These are phyloP conservation scores for Apiotrichum siamense DNA, from an alignment of 1,284 basidiomycete genomes.

Conservation along the genomic window DNA sequence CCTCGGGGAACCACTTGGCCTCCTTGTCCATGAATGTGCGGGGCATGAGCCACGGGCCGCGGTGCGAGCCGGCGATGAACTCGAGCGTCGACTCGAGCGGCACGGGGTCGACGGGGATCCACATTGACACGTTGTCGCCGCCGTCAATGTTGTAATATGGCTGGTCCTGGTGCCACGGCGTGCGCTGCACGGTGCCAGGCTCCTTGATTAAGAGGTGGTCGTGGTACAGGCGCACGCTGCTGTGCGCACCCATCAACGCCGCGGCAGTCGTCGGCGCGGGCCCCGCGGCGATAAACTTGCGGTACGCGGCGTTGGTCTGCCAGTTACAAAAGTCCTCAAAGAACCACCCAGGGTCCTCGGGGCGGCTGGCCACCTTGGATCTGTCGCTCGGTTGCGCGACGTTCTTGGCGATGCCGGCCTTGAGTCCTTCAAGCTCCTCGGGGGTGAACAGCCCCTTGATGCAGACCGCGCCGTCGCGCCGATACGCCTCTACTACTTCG, in stretches of 20 bases:
- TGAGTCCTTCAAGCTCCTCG: slow-evolving; percentile 6
- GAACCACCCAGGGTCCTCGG: slow-evolving; percentile 17
- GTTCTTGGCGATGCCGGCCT: slow-evolving; percentile 11
- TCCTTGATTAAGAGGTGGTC: slow-evolving; percentile 18
- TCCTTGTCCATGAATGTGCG: slow-evolving; percentile 19
- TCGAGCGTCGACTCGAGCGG: slow-evolving; percentile 7
- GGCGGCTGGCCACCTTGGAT: slow-evolving; percentile 7
- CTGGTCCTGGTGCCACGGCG: slow-evolving; percentile 20
- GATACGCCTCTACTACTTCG: slow-evolving; percentile 2
- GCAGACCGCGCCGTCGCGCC: slow-evolving; percentile 8
- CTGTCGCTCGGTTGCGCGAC: not conserved
- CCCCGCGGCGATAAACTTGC: slow-evolving; percentile 7
- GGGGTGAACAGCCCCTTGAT: slow-evolving; percentile 12
- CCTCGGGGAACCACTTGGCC: slow-evolving; percentile 19
- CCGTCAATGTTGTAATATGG: slow-evolving; percentile 18
- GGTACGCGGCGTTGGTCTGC: slow-evolving; percentile 3
- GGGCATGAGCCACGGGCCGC: slow-evolving; percentile 16
- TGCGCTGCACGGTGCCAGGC: slow-evolving; percentile 13
- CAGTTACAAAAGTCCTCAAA: slow-evolving; percentile 22
- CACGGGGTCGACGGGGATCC: slow-evolving; percentile 17
- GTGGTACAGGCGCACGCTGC: slow-evolving; percentile 11
- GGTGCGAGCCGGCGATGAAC: slow-evolving; percentile 14
- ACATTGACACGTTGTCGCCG: slow-evolving; percentile 9
- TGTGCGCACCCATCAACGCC: slow-evolving; percentile 2
- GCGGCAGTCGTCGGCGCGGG: slow-evolving; percentile 9